Percentiles rank a stretch among this genome's conserved stretches.
Evolutionary conservation across 345 rosid genomes (phyloP).

Genomic region (Firmiana major): DNA sequence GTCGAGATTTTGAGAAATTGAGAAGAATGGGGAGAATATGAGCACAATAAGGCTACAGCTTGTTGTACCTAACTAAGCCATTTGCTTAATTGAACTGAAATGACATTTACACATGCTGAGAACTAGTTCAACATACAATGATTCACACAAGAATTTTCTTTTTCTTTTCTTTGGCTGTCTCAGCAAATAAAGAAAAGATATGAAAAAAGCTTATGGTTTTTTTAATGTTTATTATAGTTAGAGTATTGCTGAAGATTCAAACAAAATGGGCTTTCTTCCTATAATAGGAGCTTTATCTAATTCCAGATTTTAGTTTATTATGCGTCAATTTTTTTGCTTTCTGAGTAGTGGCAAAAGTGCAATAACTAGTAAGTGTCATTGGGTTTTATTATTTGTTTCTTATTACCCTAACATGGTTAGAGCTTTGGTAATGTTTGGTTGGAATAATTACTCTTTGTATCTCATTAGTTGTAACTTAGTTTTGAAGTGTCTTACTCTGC

Average conservation of each 20-base stretch:
- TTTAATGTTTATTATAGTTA: not conserved
- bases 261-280: conserved; percentile 8
- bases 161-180: conserved; percentile 4
- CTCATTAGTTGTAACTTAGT: no score
- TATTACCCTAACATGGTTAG: not conserved
- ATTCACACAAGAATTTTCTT: not conserved
- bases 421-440: no score
- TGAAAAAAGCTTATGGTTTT: not conserved
- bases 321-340: not conserved
- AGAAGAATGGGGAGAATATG: not conserved
- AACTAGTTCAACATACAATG: not conserved
- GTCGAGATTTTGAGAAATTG: not conserved
- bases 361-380: conserved; percentile 6
- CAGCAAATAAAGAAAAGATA: not conserved
- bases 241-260: conserved; percentile 14
- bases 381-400: not conserved
- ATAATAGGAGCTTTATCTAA: not conserved
- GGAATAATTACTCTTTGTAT: no score
- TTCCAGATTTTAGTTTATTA: conserved; percentile 7
- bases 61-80: not conserved
- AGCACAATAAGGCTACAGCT: not conserved
- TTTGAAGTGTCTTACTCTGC: no score
- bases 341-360: conserved; percentile 8
- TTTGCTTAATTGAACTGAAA: not conserved
- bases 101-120: not conserved